These are phyloP conservation scores for Bretschneidera sinensis DNA, from an alignment of 345 rosid genomes.

Conservation along the genomic window DNA sequence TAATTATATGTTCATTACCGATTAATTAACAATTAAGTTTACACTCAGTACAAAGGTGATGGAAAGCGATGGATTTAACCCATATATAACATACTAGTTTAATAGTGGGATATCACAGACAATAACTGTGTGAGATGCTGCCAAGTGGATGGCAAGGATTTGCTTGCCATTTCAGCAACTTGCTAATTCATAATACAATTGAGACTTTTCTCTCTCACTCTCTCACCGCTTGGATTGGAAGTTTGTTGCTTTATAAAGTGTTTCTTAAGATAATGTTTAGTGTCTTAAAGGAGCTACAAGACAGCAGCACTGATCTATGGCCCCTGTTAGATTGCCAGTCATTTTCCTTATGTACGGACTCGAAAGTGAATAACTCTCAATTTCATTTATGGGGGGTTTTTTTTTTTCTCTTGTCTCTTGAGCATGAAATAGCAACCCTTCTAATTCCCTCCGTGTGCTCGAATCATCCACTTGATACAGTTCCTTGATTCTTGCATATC, in stretches of 20 bases:
- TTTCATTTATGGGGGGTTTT: conserved; percentile 8
- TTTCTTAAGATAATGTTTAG: conserved; percentile 27
- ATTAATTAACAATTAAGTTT: too few relatives aligned
- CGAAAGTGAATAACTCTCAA: conserved; percentile 19
- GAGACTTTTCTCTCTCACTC: conserved; percentile 4
- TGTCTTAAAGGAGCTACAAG: conserved; percentile 17
- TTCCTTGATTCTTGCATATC: too few relatives aligned
- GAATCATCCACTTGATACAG: too few relatives aligned
- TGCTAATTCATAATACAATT: conserved; percentile 2
- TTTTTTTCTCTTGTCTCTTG: background rate
- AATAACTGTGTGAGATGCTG: too few relatives aligned
- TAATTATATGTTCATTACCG: too few relatives aligned
- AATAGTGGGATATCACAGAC: too few relatives aligned
- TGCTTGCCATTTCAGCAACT: background rate
- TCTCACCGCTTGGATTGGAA: conserved; percentile 25
- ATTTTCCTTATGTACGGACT: conserved; percentile 36
- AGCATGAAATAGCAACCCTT: background rate
- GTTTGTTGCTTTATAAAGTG: conserved; percentile 29
- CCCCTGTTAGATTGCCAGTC: conserved; percentile 30
- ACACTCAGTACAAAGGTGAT: too few relatives aligned
- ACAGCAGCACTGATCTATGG: conserved; percentile 27
- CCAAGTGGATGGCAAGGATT: conserved; percentile 25
- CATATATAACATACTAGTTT: too few relatives aligned
- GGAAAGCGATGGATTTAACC: too few relatives aligned
- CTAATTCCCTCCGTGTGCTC: too few relatives aligned